phyloP scores from a whole-genome alignment of 495 filamentous ascomycete genomes.

The Clavariopsis aquatica region DNA sequence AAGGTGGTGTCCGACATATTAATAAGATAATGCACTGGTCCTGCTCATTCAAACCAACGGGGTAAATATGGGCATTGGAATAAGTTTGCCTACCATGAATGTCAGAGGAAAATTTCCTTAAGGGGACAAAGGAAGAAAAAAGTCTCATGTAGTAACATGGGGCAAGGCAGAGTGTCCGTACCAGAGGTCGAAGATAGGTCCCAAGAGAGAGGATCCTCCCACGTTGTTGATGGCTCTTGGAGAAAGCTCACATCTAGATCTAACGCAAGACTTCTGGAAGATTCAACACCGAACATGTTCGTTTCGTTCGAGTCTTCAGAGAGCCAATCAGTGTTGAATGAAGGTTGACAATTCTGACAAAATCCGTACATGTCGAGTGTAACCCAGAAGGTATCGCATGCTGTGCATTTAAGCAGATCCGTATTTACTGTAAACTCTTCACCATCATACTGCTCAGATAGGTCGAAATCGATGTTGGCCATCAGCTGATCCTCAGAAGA shows the following conservation, averaged over 20 bases:
- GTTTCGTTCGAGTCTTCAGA: not conserved
- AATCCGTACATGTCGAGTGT: constrained; percentile 9
- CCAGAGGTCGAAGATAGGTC: not conserved
- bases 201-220: not conserved
- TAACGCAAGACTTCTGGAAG: not conserved
- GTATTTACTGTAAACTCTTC: constrained; percentile 9
- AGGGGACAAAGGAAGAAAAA: not conserved
- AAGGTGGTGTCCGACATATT: no score
- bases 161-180: not conserved
- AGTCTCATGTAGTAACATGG: not conserved
- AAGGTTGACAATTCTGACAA: constrained; percentile 13
- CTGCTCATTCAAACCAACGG: no score
- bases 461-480: constrained; percentile 25
- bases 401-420: constrained; percentile 17
- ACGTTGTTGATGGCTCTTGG: not conserved
- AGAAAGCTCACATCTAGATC: not conserved
- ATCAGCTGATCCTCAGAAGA: constrained; percentile 20
- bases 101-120: not conserved
- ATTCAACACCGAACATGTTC: not conserved
- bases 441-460: constrained; percentile 10
- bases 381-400: constrained; percentile 19
- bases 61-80: not conserved
- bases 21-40: no score
- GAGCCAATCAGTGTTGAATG: not conserved
- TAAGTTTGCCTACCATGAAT: not conserved